These are phyloP conservation scores for Scedosporium aurantiacum DNA, from an alignment of 2,329 filamentous ascomycete species.

Conservation along the genomic window DNA sequence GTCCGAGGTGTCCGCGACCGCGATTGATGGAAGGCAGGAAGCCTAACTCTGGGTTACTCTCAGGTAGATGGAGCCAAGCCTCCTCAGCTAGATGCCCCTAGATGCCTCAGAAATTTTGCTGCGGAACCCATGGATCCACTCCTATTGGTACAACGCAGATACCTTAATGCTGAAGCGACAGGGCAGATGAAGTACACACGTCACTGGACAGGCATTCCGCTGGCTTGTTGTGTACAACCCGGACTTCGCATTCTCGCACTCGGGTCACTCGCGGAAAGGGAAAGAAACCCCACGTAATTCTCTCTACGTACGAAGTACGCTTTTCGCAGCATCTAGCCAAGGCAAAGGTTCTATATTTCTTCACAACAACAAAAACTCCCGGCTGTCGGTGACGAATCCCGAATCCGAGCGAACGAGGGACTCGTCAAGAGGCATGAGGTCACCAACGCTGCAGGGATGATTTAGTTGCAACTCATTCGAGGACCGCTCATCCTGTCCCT, in stretches of 20 bases:
- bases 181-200: no score
- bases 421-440: background rate
- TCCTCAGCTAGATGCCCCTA: background rate
- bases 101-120: background rate
- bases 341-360: background rate
- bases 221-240: no score
- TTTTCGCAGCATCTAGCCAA: no score
- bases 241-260: background rate
- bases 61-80: background rate
- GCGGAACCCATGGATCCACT: background rate
- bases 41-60: background rate
- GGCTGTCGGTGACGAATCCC: slow-evolving; percentile 1
- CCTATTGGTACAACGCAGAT: slow-evolving; percentile 2
- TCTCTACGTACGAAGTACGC: background rate
- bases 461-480: background rate
- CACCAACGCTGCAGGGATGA: background rate
- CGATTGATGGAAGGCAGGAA: background rate
- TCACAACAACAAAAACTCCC: background rate
- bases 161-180: background rate
- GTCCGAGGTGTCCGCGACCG: background rate
- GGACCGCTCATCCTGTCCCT: background rate
- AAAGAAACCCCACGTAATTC: background rate
- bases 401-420: background rate
- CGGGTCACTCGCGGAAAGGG: background rate
- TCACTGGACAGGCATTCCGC: no score